Evolutionary conservation across 2,329 filamentous ascomycete genomes (phyloP).

Genomic region (Claviceps humidiphila): DNA sequence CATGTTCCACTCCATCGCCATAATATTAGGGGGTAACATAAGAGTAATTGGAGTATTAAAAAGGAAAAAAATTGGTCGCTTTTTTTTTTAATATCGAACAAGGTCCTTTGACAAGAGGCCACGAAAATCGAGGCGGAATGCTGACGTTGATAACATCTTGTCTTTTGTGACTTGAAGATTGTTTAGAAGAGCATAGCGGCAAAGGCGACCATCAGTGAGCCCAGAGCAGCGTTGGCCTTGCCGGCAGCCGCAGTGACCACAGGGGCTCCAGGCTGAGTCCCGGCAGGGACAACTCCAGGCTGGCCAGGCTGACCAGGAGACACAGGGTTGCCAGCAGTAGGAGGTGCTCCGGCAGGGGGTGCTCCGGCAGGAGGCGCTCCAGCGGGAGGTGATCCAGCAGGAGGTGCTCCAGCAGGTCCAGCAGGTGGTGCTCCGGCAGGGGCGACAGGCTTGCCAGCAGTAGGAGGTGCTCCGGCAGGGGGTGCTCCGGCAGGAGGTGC

Average conservation of each 20-base stretch:
- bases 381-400: no score
- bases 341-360: background rate
- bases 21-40: background rate
- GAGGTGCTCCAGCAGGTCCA: no score
- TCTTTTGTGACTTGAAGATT: background rate
- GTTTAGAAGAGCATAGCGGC: conserved; percentile 24
- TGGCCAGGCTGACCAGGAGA: conserved; percentile 2
- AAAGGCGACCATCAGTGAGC: conserved; percentile 24
- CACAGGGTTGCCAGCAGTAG: conserved; percentile 5
- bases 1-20: background rate
- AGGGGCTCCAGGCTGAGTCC: conserved; percentile 4
- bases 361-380: no score
- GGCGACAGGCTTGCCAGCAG: conserved; percentile 5
- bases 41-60: background rate
- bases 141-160: no score
- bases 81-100: background rate
- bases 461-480: background rate
- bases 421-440: background rate
- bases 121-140: no score
- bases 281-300: background rate
- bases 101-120: background rate
- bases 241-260: conserved; percentile 24
- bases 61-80: background rate
- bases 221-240: conserved; percentile 21
- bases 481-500: background rate